phyloP scores from a whole-genome alignment of 1,284 basidiomycete genomes.

The Boletellus deceptivus region DNA sequence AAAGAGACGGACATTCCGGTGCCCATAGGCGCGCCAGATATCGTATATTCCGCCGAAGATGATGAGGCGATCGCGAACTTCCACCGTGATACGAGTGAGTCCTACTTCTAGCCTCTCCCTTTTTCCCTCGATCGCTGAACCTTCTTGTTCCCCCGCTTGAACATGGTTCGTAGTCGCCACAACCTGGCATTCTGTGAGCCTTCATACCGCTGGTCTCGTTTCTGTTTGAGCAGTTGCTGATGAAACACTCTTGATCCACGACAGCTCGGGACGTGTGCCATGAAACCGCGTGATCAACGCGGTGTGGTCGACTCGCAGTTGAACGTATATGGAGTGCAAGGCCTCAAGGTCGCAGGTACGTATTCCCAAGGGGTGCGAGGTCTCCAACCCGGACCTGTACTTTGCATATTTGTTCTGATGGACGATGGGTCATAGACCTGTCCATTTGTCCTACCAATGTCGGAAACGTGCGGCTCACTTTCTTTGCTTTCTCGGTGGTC shows the following conservation, averaged over 20 bases:
- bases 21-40: conserved; percentile 42
- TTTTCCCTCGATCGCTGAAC: not conserved
- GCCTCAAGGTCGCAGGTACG: conserved; percentile 32
- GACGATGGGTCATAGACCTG: conserved; percentile 20
- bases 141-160: not conserved
- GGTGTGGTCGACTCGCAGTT: conserved; percentile 33
- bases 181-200: conserved; percentile 56
- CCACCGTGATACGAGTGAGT: conserved; percentile 33
- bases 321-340: conserved; percentile 31
- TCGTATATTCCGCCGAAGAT: conserved; percentile 58
- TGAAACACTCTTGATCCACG: not conserved
- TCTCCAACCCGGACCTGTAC: no score
- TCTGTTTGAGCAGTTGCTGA: not conserved
- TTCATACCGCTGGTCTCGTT: not conserved
- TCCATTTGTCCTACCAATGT: conserved; percentile 34
- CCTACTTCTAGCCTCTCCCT: no score
- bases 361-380: not conserved
- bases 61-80: conserved; percentile 50
- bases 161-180: conserved; percentile 37
- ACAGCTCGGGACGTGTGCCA: conserved; percentile 32
- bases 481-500: no score
- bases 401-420: not conserved
- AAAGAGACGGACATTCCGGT: conserved; percentile 36
- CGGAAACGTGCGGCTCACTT: conserved; percentile 23
- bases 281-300: conserved; percentile 26